Conservation (phyloP, 345 rosid genomes). For the Aethionema arabicum region DNA sequence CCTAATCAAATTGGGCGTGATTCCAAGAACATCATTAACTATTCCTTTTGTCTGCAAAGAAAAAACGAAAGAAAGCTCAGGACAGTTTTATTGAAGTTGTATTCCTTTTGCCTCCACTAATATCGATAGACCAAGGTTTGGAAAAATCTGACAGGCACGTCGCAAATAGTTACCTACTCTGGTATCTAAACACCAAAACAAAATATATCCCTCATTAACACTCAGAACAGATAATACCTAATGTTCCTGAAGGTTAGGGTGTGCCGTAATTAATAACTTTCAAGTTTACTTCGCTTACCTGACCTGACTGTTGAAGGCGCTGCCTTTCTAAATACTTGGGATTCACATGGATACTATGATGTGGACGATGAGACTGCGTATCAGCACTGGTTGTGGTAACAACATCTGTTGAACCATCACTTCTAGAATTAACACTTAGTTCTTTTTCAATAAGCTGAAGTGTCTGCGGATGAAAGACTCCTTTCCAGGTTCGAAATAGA, state of each 20-base stretch:
- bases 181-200: neutral
- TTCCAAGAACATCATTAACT: slow-evolving; percentile 34
- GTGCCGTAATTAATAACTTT: slow-evolving; percentile 16
- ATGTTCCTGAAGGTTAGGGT: slow-evolving; percentile 6
- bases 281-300: slow-evolving; percentile 48
- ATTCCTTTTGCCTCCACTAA: neutral
- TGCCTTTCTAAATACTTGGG: slow-evolving; percentile 96
- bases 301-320: slow-evolving; percentile 81
- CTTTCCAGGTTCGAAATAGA: slow-evolving; percentile 99
- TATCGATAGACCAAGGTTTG: slow-evolving; percentile 14
- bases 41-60: slow-evolving; percentile 35
- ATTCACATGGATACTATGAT: slow-evolving; percentile 94
- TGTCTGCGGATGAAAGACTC: slow-evolving; percentile 76
- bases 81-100: neutral
- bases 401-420: slow-evolving; percentile 67
- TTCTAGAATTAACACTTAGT: slow-evolving; percentile 69
- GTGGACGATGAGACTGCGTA: slow-evolving; percentile 66
- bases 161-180: neutral
- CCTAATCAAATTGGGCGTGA: slow-evolving; percentile 26
- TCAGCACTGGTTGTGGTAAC: slow-evolving; percentile 59
- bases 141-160: neutral
- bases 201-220: slow-evolving; percentile 11
- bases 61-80: neutral
- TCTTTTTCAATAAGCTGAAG: slow-evolving; percentile 88
- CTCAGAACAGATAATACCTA: slow-evolving; percentile 19